Percentiles rank a stretch among this genome's conserved stretches.
These are phyloP conservation scores for Apiospora kogelbergensis DNA, from an alignment of 2,329 filamentous ascomycete genomes.

Conservation along the genomic window DNA sequence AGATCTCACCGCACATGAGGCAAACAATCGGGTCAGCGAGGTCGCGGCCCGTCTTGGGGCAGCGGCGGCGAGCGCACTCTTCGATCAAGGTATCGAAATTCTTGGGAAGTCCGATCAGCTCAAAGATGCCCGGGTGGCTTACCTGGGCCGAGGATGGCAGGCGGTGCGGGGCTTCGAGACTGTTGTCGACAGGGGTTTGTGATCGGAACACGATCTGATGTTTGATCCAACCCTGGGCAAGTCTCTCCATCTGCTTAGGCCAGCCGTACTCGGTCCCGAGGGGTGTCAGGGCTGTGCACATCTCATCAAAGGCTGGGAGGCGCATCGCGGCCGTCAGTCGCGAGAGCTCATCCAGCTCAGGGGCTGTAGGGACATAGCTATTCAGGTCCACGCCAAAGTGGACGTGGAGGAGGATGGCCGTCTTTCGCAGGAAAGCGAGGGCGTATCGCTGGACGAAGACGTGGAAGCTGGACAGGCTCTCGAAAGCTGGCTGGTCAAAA, in stretches of 20 bases:
- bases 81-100: slow-evolving; percentile 93
- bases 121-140: slow-evolving; percentile 88
- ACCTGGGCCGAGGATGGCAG: slow-evolving; percentile 46
- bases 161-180: slow-evolving; percentile 12
- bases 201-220: slow-evolving; percentile 51
- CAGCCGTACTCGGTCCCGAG: slow-evolving; percentile 46
- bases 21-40: slow-evolving; percentile 89
- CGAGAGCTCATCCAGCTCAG: slow-evolving; percentile 74
- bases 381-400: slow-evolving; percentile 88
- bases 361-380: slow-evolving; percentile 60
- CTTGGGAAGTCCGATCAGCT: slow-evolving; percentile 87
- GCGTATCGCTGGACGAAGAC: slow-evolving; percentile 76
- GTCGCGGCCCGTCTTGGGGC: slow-evolving; percentile 88
- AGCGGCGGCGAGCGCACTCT: slow-evolving; percentile 79
- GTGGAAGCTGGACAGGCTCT: slow-evolving; percentile 55
- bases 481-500: slow-evolving; percentile 56
- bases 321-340: slow-evolving; percentile 75
- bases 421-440: slow-evolving; percentile 86
- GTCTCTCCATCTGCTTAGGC: slow-evolving; percentile 43
- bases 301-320: slow-evolving; percentile 75
- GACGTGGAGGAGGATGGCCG: slow-evolving; percentile 78
- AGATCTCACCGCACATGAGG: slow-evolving; percentile 93
- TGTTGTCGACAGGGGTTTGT: slow-evolving; percentile 10
- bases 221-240: slow-evolving; percentile 71
- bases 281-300: slow-evolving; percentile 63